Conservation (phyloP, 192 early-diverging fungal species). For the Podila clonocystis region DNA sequence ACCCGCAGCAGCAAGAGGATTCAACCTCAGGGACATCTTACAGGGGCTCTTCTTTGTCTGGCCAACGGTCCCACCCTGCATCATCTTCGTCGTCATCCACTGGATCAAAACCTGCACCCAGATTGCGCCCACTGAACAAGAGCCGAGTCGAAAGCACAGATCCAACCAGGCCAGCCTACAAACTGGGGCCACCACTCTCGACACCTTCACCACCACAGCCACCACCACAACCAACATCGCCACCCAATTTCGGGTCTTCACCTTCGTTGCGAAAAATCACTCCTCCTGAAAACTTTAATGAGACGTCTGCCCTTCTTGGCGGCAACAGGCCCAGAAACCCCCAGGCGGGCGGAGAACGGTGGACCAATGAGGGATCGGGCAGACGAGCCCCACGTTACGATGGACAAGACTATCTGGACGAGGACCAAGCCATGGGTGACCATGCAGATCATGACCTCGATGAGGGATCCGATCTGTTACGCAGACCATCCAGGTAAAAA, state of each 20-base stretch:
- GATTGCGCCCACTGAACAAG: conserved; percentile 26
- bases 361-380: conserved; percentile 42
- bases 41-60: too few relatives aligned
- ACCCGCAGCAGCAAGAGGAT: background rate
- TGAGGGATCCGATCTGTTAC: conserved; percentile 8
- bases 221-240: background rate
- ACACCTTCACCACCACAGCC: conserved; percentile 10
- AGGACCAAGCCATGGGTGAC: background rate
- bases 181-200: conserved; percentile 22
- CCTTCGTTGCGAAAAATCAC: background rate
- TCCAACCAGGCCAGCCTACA: conserved; percentile 36
- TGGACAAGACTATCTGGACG: conserved; percentile 1
- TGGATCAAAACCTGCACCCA: background rate
- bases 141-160: conserved; percentile 31
- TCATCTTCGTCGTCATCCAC: background rate
- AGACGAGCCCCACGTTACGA: conserved; percentile 27
- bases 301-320: conserved; percentile 32
- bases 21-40: background rate
- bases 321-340: conserved; percentile 12
- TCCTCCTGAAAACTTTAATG: conserved; percentile 2
- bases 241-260: background rate
- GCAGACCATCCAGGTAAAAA: conserved; percentile 37
- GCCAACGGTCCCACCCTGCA: background rate
- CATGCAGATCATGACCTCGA: background rate
- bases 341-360: conserved; percentile 6